These are phyloP conservation scores for Gynochthodes officinalis DNA, from an alignment of 257 asterid species.

Conservation along the genomic window DNA sequence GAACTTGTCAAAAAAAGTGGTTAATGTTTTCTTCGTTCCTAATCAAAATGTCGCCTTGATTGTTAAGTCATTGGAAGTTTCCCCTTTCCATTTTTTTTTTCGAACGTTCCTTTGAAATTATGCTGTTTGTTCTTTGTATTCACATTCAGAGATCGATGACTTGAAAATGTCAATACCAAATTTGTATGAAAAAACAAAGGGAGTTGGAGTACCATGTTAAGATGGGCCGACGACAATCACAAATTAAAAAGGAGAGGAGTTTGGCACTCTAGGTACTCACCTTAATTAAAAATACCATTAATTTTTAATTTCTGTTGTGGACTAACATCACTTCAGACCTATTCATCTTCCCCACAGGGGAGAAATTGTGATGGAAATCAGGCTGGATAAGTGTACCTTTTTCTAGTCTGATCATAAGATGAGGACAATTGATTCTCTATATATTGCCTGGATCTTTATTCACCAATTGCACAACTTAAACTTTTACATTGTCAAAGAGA, in stretches of 20 bases:
- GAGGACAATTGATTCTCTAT: neutral
- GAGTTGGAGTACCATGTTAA: neutral
- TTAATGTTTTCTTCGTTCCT: neutral
- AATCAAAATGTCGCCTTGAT: neutral
- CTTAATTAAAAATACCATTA: neutral
- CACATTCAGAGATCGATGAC: neutral
- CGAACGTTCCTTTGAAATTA: neutral
- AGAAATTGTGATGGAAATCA: neutral
- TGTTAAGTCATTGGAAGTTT: neutral
- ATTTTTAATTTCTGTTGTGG: neutral
- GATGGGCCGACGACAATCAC: neutral
- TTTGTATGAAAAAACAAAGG: too few relatives aligned
- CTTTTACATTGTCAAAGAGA: neutral
- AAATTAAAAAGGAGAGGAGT: neutral
- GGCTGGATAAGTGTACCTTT: neutral
- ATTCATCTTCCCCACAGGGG: neutral
- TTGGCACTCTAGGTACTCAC: neutral
- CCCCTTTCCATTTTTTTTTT: neutral
- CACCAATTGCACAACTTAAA: neutral
- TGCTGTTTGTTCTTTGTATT: too few relatives aligned
- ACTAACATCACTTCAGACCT: neutral
- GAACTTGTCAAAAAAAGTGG: neutral
- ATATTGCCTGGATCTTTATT: conserved; percentile 7
- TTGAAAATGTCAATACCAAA: neutral
- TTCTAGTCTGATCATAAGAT: neutral